Base-by-base conservation (phyloP, 805 yeast genomes). In the Babjeviella inositovora region DNA sequence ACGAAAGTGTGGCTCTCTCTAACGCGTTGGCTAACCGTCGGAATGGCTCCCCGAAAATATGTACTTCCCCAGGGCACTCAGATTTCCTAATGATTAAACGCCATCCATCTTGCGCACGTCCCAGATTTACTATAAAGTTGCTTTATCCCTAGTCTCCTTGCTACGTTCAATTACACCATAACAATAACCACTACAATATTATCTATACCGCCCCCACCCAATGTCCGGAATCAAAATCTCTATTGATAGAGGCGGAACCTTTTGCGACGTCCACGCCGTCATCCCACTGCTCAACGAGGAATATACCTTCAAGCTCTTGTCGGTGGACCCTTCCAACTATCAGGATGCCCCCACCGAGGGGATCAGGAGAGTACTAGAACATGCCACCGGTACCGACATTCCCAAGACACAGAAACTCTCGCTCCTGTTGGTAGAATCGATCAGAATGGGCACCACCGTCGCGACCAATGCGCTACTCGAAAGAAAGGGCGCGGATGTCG, bases 401-500 rank as follows among this genome's bases (percentile, higher is more conserved):
- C 73, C 84, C 4, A 56, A 79, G 23, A 65, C 66, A 6, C 44
- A 45, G 17, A 70, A 66, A 3, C 45, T 84, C 28, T 81, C 74
- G 28, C 59, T 80, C 1, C 57, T 70, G 3, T 47, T 49, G 3
- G 76, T 82, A 18, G 70, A 67, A 25, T 63, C 72, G 20, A 68
- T 84, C 22, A 57, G 93, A 26, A 73, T 85, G 77, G 96, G 96
- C 3, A 84, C 96, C 4, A 85, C 96, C 0, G 90, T 84, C 7
- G 97, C 98, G 2, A 87, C 97, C 6, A 87, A 87, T 49, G 95
- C 97, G 2, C 59, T 90, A 16, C 57, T 87, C 29, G 97, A 87
- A 41, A 62, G 97, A 31, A 84, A 84, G 40, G 98, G 97, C 24
- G 92, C 84, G 27, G 53, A 70, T 15, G 85, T 92, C 35, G 92